A percentile compares a stretch with the other conserved stretches of the same genome.
Conservation (phyloP, 2,329 filamentous ascomycete genomes). For the Madurella fahalii region DNA sequence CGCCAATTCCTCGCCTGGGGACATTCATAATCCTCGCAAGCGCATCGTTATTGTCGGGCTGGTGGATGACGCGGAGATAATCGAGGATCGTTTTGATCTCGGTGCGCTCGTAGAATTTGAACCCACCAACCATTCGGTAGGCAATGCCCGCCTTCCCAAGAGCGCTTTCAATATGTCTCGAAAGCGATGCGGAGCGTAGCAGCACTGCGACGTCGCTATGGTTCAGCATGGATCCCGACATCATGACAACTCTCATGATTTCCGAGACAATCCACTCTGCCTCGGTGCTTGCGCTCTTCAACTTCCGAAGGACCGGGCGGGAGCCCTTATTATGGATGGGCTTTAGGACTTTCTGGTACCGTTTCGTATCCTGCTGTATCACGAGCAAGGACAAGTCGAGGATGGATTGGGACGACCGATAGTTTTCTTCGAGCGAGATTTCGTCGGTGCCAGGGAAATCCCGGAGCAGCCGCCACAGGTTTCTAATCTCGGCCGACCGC, state of each 20-base stretch:
- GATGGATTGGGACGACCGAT: conserved; percentile 84
- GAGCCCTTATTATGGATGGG: conserved; percentile 78
- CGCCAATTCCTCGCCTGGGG: conserved; percentile 76
- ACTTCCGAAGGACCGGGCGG: conserved; percentile 71
- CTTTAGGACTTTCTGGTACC: conserved; percentile 75
- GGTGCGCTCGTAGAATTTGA: conserved; percentile 84
- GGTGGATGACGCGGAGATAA: conserved; percentile 80
- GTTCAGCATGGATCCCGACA: conserved; percentile 70
- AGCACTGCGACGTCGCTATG: conserved; percentile 81
- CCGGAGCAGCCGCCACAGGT: conserved; percentile 71
- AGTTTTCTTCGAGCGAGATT: conserved; percentile 88
- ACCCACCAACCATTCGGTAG: conserved; percentile 88
- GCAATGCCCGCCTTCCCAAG: conserved; percentile 76
- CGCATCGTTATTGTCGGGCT: conserved; percentile 83
- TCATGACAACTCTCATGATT: conserved; percentile 63
- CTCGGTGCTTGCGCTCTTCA: conserved; percentile 67
- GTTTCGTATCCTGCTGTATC: conserved; percentile 81
- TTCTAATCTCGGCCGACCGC: conserved; percentile 86
- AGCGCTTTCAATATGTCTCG: conserved; percentile 78
- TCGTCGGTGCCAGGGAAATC: conserved; percentile 76
- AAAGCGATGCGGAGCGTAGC: conserved; percentile 77
- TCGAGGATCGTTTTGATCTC: conserved; percentile 86
- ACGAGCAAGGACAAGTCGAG: conserved; percentile 74
- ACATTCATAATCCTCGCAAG: conserved; percentile 79
- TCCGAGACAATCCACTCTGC: conserved; percentile 87